Conservation (phyloP, 345 rosid species). For the Salix arbutifolia region DNA sequence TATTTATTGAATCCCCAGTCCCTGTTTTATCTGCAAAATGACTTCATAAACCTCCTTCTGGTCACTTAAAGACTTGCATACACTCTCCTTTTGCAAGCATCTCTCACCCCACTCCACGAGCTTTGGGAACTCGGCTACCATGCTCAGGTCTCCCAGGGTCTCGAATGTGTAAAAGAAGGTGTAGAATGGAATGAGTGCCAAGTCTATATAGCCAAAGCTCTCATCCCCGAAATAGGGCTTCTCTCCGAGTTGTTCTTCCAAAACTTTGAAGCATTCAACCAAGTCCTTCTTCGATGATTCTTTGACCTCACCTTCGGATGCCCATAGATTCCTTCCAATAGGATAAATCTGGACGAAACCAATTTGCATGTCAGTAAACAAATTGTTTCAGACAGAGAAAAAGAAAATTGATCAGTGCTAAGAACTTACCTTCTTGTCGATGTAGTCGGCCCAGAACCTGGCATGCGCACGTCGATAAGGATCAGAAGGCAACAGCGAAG, state of each 20-base stretch:
- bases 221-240: conserved; percentile 11
- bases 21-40: neutral
- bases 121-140: conserved; percentile 11
- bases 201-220: conserved; percentile 10
- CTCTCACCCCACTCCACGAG: conserved; percentile 13
- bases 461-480: conserved; percentile 13
- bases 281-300: neutral
- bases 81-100: conserved; percentile 13
- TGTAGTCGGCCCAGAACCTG: conserved; percentile 19
- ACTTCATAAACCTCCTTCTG: neutral
- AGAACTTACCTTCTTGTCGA: conserved; percentile 1
- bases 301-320: neutral
- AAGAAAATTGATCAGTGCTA: neutral
- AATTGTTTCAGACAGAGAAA: neutral
- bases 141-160: neutral
- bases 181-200: conserved; percentile 6
- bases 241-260: conserved; percentile 10
- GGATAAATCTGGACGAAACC: too few species aligned
- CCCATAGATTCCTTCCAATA: neutral
- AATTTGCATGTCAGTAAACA: too few species aligned
- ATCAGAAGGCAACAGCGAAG: conserved; percentile 12
- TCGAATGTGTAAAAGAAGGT: conserved; percentile 8
- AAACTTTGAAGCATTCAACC: neutral
- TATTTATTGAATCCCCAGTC: too few species aligned
- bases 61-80: neutral